A percentile compares a stretch with the other conserved stretches of the same genome.
Conservation (phyloP, 352 stramenopile species). For the Phytopythium vexans region DNA sequence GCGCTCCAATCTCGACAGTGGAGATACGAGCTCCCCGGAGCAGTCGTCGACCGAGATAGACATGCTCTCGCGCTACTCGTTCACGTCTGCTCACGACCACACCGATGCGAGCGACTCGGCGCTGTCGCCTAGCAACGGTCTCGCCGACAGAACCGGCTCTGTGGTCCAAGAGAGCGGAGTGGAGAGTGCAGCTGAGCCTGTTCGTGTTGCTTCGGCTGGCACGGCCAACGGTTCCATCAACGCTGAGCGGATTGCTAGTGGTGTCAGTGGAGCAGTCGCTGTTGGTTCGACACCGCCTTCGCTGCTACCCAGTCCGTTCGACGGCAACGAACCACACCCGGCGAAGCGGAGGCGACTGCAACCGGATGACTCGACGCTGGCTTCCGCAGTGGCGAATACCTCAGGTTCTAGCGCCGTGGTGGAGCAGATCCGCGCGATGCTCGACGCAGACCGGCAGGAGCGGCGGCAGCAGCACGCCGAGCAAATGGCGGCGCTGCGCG, state of each 20-base stretch:
- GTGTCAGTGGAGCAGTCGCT: too few species aligned
- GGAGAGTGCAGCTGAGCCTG: too few species aligned
- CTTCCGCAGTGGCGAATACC: constrained; percentile 4
- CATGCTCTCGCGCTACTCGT: constrained; percentile 5
- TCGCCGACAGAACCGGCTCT: too few species aligned
- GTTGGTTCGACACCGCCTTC: too few species aligned
- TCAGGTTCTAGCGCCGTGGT: constrained; percentile 13
- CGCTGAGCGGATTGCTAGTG: too few species aligned
- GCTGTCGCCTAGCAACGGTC: not conserved
- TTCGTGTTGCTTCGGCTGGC: too few species aligned
- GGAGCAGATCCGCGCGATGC: constrained; percentile 30
- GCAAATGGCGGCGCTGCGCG: constrained; percentile 46
- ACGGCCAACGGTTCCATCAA: too few species aligned
- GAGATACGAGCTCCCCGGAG: not conserved
- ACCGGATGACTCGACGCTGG: not conserved
- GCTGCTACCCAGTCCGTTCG: not conserved
- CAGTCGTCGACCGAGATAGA: not conserved
- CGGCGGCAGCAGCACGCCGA: constrained; percentile 49
- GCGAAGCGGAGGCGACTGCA: not conserved
- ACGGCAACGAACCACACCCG: not conserved
- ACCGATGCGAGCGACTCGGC: too few species aligned
- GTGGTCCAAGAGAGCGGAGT: too few species aligned
- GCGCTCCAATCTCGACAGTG: constrained; percentile 17
- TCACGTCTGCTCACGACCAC: too few species aligned
- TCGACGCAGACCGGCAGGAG: constrained; percentile 41